Conservation (phyloP, 2,329 filamentous ascomycete genomes). For the Aspergillus sp. region DNA sequence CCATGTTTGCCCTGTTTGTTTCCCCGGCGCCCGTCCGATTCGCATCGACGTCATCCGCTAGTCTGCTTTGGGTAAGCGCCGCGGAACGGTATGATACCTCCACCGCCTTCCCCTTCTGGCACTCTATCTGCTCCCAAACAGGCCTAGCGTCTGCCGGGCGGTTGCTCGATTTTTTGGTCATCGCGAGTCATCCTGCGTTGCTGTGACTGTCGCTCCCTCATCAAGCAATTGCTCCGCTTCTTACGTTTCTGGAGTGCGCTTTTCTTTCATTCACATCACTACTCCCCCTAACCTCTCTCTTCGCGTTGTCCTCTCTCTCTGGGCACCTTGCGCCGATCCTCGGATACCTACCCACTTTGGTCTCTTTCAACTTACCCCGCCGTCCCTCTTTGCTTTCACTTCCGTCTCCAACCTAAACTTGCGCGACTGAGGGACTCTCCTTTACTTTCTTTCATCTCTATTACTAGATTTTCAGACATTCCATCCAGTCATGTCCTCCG, state of each 20-base stretch:
- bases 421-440: neutral
- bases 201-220: neutral
- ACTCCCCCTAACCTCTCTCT: too few relatives aligned
- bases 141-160: constrained; percentile 8
- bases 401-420: neutral
- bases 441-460: constrained; percentile 1
- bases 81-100: neutral
- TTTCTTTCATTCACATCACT: too few relatives aligned
- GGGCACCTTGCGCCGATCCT: neutral
- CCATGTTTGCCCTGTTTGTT: neutral
- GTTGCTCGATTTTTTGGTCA: constrained; percentile 18
- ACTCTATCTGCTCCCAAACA: constrained; percentile 2
- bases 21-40: neutral
- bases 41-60: neutral
- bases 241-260: neutral
- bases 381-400: neutral
- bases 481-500: constrained; percentile 39
- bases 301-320: neutral
- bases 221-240: neutral
- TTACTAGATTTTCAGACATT: neutral
- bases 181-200: neutral
- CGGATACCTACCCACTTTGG: neutral
- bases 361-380: constrained; percentile 5
- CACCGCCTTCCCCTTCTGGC: constrained; percentile 16
- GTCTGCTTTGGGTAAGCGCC: neutral